Evolutionary conservation across 1,284 basidiomycete species (phyloP).

Genomic region (Leucoagaricus sp.): DNA sequence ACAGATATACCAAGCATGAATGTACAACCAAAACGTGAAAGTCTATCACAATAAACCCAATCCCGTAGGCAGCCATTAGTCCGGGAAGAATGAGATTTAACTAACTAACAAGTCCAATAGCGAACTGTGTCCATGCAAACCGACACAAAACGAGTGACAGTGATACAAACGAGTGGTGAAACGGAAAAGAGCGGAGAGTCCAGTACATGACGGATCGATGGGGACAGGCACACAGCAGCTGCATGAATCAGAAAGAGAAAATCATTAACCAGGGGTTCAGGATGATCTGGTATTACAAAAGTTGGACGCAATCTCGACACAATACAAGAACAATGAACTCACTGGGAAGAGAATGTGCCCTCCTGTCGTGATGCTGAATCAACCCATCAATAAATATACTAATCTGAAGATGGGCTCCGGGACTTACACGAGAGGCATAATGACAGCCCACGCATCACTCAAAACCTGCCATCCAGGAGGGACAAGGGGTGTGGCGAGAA

Average conservation of each 20-base stretch:
- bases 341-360: slow-evolving; percentile 74
- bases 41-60: too few relatives aligned
- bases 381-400: slow-evolving; percentile 4
- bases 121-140: too few relatives aligned
- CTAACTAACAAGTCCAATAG: too few relatives aligned
- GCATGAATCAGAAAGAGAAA: slow-evolving; percentile 54
- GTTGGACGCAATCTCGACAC: slow-evolving; percentile 15
- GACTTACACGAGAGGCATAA: slow-evolving; percentile 65
- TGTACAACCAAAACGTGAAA: too few relatives aligned
- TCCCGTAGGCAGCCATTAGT: too few relatives aligned
- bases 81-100: too few relatives aligned
- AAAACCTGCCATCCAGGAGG: slow-evolving; percentile 66
- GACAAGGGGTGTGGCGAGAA: slow-evolving; percentile 53
- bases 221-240: background rate
- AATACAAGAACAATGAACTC: slow-evolving; percentile 24
- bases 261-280: slow-evolving; percentile 76
- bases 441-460: slow-evolving; percentile 65
- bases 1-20: too few relatives aligned
- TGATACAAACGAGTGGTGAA: too few relatives aligned
- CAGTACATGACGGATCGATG: too few relatives aligned
- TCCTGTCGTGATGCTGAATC: slow-evolving; percentile 52
- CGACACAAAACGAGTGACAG: too few relatives aligned
- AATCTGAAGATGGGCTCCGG: slow-evolving; percentile 5
- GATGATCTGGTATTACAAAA: slow-evolving; percentile 50
- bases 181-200: too few relatives aligned